Percentiles rank a stretch among this genome's conserved stretches.
These are phyloP conservation scores for Panaeolus papilionaceus DNA, from an alignment of 768 basidiomycete species.

Conservation along the genomic window DNA sequence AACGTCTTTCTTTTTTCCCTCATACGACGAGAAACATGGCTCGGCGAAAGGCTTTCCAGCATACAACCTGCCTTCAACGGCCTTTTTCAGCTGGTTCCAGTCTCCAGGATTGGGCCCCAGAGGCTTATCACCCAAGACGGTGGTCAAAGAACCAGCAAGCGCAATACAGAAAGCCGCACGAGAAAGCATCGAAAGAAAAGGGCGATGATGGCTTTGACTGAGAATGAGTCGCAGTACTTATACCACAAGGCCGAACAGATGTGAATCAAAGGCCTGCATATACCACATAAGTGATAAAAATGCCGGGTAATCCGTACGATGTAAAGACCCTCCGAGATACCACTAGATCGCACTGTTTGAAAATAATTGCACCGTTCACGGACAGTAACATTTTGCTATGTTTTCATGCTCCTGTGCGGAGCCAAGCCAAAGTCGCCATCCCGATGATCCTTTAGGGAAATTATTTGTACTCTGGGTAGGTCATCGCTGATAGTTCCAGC, in stretches of 20 bases:
- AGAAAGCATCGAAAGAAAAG: not conserved
- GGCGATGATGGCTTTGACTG: not conserved
- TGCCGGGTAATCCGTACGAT: not conserved
- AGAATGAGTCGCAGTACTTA: not conserved
- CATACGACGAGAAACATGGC: slow-evolving; percentile 23
- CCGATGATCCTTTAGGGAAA: not conserved
- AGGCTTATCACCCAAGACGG: not conserved
- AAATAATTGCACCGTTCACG: not conserved
- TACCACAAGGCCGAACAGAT: not conserved
- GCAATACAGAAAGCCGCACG: not conserved
- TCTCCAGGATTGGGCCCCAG: not conserved
- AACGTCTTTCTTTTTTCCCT: slow-evolving; percentile 4
- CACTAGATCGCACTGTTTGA: not conserved
- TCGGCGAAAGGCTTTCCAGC: slow-evolving; percentile 23
- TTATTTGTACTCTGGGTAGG: not conserved
- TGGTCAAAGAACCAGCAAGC: not conserved
- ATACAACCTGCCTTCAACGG: slow-evolving; percentile 23
- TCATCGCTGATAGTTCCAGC: not conserved
- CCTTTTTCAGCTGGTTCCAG: slow-evolving; percentile 19
- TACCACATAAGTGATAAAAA: not conserved
- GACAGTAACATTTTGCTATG: not conserved
- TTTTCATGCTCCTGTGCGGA: not conserved
- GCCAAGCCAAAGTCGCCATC: not conserved
- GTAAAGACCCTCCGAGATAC: not conserved
- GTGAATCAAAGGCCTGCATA: not conserved